phyloP scores from a whole-genome alignment of 805 yeast species.

The Lipomyces lipofer region DNA sequence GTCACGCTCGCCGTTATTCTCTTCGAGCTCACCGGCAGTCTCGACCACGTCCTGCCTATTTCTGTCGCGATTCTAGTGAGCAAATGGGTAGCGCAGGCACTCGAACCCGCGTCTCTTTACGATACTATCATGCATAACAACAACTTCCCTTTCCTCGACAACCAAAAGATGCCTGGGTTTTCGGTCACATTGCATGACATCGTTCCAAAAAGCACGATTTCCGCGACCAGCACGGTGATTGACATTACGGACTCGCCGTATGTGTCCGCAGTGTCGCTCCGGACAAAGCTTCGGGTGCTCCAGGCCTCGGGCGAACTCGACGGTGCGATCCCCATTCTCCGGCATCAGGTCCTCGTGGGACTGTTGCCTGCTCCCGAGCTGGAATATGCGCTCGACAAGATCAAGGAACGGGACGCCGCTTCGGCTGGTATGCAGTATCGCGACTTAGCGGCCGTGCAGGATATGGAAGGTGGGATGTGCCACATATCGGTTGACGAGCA shows the following conservation, averaged over 20 bases:
- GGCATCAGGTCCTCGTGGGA: slow-evolving; percentile 46
- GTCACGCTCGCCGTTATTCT: slow-evolving; percentile 53
- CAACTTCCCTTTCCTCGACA: slow-evolving; percentile 56
- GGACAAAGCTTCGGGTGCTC: slow-evolving; percentile 42
- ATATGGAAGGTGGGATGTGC: slow-evolving; percentile 33
- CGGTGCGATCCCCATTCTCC: slow-evolving; percentile 54
- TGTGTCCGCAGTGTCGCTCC: slow-evolving; percentile 40
- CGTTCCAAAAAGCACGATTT: slow-evolving; percentile 36
- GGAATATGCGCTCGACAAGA: slow-evolving; percentile 52
- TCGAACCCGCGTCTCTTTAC: slow-evolving; percentile 54
- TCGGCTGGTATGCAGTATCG: slow-evolving; percentile 25
- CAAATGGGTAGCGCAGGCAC: slow-evolving; percentile 55
- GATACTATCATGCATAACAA: slow-evolving; percentile 50
- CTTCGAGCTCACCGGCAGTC: slow-evolving; percentile 57
- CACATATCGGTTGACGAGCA: slow-evolving; percentile 31
- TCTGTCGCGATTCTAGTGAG: slow-evolving; percentile 58
- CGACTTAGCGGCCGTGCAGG: slow-evolving; percentile 23
- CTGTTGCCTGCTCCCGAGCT: slow-evolving; percentile 52
- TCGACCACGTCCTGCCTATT: slow-evolving; percentile 58
- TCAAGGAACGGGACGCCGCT: slow-evolving; percentile 34
- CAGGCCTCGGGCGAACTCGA: slow-evolving; percentile 50
- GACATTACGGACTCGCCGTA: slow-evolving; percentile 44
- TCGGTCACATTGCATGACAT: slow-evolving; percentile 46
- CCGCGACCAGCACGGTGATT: slow-evolving; percentile 35
- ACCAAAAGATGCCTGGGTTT: slow-evolving; percentile 42